Percentiles rank a stretch among this genome's conserved stretches.
phyloP scores from a whole-genome alignment of 495 filamentous ascomycete genomes.

The Neurospora discreta region DNA sequence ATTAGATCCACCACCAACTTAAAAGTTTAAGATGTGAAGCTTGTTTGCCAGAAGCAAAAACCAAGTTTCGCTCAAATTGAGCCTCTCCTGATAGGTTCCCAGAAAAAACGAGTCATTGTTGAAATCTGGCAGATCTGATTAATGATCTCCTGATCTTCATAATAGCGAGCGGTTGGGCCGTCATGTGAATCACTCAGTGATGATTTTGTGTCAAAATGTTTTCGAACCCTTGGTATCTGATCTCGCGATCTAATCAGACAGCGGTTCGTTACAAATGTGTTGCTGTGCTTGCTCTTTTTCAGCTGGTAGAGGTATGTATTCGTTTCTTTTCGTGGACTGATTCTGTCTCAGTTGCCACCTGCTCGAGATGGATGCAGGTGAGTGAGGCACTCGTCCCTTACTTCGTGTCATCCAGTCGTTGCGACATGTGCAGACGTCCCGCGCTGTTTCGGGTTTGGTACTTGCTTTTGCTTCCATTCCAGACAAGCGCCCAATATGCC shows the following conservation, averaged over 20 bases:
- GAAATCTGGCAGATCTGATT: background rate
- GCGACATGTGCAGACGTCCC: background rate
- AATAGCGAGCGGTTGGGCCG: background rate
- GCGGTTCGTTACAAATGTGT: background rate
- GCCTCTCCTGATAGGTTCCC: background rate
- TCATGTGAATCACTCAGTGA: background rate
- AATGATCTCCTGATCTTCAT: background rate
- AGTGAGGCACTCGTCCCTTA: background rate
- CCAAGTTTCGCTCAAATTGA: background rate
- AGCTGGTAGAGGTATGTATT: background rate
- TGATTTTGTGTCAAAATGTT: background rate
- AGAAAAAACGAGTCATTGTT: background rate
- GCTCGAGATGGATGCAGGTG: background rate
- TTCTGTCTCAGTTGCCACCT: background rate
- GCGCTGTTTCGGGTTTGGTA: background rate
- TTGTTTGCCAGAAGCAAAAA: background rate
- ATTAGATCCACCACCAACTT: background rate
- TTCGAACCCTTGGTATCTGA: background rate
- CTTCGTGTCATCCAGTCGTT: background rate
- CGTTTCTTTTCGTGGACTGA: background rate
- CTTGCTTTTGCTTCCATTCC: background rate
- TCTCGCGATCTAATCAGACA: background rate
- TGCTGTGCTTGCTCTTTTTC: too few relatives aligned
- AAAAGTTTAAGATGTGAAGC: background rate
- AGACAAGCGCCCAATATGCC: background rate